phyloP scores from a whole-genome alignment of 768 basidiomycete species.

The Galerina sulciceps region DNA sequence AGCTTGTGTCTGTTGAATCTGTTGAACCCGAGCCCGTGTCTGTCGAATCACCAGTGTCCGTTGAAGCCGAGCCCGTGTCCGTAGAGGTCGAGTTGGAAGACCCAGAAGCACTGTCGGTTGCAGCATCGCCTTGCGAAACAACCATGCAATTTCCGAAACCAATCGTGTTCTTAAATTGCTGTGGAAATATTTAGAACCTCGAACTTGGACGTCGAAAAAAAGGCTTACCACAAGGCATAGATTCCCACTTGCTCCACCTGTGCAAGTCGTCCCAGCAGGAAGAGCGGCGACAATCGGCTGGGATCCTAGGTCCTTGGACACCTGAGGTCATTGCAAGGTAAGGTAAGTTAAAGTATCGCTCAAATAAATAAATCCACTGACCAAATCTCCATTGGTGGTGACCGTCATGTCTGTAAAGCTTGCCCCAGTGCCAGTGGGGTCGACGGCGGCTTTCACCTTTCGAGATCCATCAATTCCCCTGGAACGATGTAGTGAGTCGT shows the following conservation, averaged over 20 bases:
- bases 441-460: slow-evolving; percentile 42
- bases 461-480: slow-evolving; percentile 47
- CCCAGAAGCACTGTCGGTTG: neutral
- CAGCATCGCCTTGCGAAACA: slow-evolving; percentile 8
- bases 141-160: slow-evolving; percentile 18
- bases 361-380: slow-evolving; percentile 31
- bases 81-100: neutral
- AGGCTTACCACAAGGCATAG: slow-evolving; percentile 47
- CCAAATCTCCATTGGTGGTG: slow-evolving; percentile 42
- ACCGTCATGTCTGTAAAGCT: slow-evolving; percentile 39
- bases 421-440: slow-evolving; percentile 41
- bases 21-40: neutral
- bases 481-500: neutral
- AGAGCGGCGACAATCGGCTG: slow-evolving; percentile 44
- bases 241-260: slow-evolving; percentile 44
- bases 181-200: neutral
- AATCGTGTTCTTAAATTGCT: slow-evolving; percentile 16
- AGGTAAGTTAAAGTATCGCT: neutral
- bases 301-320: slow-evolving; percentile 36
- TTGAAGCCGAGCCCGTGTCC: neutral
- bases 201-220: neutral
- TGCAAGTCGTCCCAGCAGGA: slow-evolving; percentile 52
- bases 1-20: neutral
- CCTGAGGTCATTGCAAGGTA: slow-evolving; percentile 25
- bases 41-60: neutral